phyloP scores from a whole-genome alignment of 306 rosid species.

The Rubus parviflorus region DNA sequence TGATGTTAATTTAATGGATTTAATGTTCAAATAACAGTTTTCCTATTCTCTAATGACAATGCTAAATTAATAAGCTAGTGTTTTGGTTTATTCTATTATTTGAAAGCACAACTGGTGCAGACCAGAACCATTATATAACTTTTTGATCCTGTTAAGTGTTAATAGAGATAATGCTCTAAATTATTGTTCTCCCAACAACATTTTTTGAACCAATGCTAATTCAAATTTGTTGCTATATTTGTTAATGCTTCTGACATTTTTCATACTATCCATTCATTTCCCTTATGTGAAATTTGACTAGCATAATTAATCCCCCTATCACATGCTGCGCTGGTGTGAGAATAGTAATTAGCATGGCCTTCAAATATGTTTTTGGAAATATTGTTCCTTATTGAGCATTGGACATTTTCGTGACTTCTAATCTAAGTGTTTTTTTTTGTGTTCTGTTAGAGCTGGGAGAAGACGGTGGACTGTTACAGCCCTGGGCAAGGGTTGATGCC shows the following conservation, averaged over 20 bases:
- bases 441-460: slow-evolving; percentile 79
- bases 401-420: slow-evolving; percentile 9
- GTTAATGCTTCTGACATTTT: not conserved
- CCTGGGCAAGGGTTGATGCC: slow-evolving; percentile 98
- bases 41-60: not conserved
- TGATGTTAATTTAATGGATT: not conserved
- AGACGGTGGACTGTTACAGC: slow-evolving; percentile 85
- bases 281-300: not conserved
- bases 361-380: not conserved
- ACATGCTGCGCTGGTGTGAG: not conserved
- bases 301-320: not conserved
- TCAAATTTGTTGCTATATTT: not conserved
- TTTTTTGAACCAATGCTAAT: not conserved
- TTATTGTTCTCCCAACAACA: not conserved
- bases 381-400: slow-evolving; percentile 10
- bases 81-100: not conserved
- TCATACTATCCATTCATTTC: not conserved
- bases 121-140: not conserved
- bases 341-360: not conserved
- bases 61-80: not conserved
- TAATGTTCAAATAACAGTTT: not conserved
- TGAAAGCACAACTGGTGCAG: not conserved
- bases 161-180: not conserved
- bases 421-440: slow-evolving; percentile 10
- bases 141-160: not conserved